Percentiles rank a stretch among this genome's conserved stretches.
These are phyloP conservation scores for Xanthoparmelia taractica DNA, from an alignment of 495 filamentous ascomycete genomes.

Conservation along the genomic window DNA sequence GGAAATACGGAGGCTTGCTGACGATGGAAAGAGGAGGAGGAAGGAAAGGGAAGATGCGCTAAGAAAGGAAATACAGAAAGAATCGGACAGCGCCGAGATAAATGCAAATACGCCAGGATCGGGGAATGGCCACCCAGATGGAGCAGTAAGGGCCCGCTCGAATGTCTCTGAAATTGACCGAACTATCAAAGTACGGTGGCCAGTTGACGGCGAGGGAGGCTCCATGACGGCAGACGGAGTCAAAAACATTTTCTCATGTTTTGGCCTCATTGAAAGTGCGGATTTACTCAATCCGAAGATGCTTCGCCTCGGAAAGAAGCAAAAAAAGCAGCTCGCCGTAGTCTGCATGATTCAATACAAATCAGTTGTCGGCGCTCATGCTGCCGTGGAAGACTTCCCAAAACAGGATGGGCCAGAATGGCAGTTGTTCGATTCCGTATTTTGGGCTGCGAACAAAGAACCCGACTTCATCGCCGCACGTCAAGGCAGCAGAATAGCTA, in stretches of 20 bases:
- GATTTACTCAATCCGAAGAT: constrained; percentile 51
- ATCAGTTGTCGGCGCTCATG: constrained; percentile 53
- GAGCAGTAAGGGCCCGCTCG: neutral
- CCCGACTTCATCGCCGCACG: constrained; percentile 35
- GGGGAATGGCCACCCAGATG: neutral
- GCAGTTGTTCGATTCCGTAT: constrained; percentile 45
- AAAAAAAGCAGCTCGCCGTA: constrained; percentile 47
- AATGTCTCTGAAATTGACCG: constrained; percentile 49
- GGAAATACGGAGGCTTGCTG: constrained; percentile 55
- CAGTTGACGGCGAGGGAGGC: constrained; percentile 39
- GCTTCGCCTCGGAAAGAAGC: constrained; percentile 41
- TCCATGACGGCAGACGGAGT: constrained; percentile 42
- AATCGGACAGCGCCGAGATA: constrained; percentile 34
- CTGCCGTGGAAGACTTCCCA: constrained; percentile 49
- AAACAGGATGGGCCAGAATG: constrained; percentile 39
- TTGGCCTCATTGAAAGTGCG: constrained; percentile 49
- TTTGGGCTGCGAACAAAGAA: constrained; percentile 48
- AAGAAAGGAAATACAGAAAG: constrained; percentile 32
- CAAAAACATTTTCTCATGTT: constrained; percentile 40
- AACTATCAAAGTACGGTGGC: constrained; percentile 53
- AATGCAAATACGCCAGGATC: constrained; percentile 19
- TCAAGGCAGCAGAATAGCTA: constrained; percentile 23
- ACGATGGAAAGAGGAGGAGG: constrained; percentile 53
- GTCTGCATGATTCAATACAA: constrained; percentile 50
- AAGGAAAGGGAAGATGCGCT: constrained; percentile 44